Percentiles rank a stretch among this genome's conserved stretches.
Conservation (phyloP, 768 basidiomycete species). For the Calocybe cyanea region DNA sequence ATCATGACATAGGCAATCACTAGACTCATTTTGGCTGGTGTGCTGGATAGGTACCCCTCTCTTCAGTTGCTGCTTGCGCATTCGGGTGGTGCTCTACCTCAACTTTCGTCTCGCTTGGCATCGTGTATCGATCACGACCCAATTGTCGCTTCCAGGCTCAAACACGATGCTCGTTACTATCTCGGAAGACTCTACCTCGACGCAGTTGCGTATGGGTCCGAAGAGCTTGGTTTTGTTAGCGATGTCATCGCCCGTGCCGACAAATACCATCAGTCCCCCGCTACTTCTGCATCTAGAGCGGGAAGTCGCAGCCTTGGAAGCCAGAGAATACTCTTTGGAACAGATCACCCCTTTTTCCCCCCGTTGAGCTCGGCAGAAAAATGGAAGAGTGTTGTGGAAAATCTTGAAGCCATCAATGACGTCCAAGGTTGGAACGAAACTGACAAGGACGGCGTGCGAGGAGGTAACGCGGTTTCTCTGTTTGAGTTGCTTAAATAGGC, state of each 20-base stretch:
- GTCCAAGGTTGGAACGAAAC: conserved; percentile 57
- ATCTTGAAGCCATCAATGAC: conserved; percentile 71
- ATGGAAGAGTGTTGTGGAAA: conserved; percentile 86
- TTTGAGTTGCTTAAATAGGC: conserved; percentile 46
- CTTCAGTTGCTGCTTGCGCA: conserved; percentile 82
- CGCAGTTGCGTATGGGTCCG: conserved; percentile 85
- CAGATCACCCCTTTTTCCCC: conserved; percentile 91
- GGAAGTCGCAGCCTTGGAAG: conserved; percentile 47
- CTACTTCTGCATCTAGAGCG: conserved; percentile 22
- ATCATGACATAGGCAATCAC: conserved; percentile 52
- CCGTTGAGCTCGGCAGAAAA: conserved; percentile 63
- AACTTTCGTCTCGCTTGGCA: conserved; percentile 78
- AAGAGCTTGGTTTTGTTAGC: conserved; percentile 78
- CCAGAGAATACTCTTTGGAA: conserved; percentile 71
- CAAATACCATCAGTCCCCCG: conserved; percentile 37
- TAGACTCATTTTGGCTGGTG: conserved; percentile 76
- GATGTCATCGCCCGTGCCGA: conserved; percentile 62
- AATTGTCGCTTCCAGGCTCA: conserved; percentile 64
- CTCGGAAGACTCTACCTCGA: conserved; percentile 78
- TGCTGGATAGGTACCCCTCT: conserved; percentile 72
- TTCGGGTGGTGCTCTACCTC: conserved; percentile 81
- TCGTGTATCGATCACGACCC: conserved; percentile 88
- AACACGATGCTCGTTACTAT: conserved; percentile 83
- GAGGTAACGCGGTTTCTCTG: conserved; percentile 68
- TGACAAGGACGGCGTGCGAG: conserved; percentile 64